These are phyloP conservation scores for Salix viminalis DNA, from an alignment of 345 rosid genomes.

Conservation along the genomic window DNA sequence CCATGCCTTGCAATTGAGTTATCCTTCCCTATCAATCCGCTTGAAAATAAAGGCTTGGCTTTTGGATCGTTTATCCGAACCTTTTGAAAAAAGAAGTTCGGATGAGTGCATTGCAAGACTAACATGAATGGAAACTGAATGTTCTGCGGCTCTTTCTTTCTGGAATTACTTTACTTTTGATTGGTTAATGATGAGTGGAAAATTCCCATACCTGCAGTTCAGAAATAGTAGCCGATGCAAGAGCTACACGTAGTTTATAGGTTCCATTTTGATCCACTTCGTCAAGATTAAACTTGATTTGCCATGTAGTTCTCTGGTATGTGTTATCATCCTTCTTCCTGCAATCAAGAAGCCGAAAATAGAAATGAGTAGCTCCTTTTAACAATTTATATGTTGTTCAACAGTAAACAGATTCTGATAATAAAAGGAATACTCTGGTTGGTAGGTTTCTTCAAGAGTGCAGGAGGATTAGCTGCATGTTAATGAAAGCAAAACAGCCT, in stretches of 20 bases:
- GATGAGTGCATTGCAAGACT: neutral
- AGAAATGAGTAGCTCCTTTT: neutral
- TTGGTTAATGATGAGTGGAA: too few relatives aligned
- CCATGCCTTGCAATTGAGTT: constrained; percentile 29
- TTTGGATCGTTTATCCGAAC: constrained; percentile 22
- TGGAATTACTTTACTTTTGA: too few relatives aligned
- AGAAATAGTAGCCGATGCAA: constrained; percentile 18
- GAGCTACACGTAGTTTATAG: constrained; percentile 18
- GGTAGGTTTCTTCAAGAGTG: too few relatives aligned
- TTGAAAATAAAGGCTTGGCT: constrained; percentile 12
- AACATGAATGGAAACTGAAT: neutral
- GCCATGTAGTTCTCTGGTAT: constrained; percentile 22
- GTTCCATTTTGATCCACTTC: neutral
- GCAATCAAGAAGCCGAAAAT: neutral
- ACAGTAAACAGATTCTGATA: too few relatives aligned
- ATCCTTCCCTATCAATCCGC: constrained; percentile 23
- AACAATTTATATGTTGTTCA: too few relatives aligned
- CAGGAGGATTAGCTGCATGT: neutral
- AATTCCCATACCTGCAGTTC: constrained; percentile 15
- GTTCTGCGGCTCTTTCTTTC: too few relatives aligned
- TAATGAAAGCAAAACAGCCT: too few relatives aligned
- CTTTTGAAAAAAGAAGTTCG: neutral
- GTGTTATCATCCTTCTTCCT: constrained; percentile 13
- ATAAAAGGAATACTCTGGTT: too few relatives aligned
- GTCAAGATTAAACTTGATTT: constrained; percentile 10